A percentile compares a stretch with the other conserved stretches of the same genome.
These are phyloP conservation scores for Oxytropis ochrocephala DNA, from an alignment of 306 rosid genomes.

Conservation along the genomic window DNA sequence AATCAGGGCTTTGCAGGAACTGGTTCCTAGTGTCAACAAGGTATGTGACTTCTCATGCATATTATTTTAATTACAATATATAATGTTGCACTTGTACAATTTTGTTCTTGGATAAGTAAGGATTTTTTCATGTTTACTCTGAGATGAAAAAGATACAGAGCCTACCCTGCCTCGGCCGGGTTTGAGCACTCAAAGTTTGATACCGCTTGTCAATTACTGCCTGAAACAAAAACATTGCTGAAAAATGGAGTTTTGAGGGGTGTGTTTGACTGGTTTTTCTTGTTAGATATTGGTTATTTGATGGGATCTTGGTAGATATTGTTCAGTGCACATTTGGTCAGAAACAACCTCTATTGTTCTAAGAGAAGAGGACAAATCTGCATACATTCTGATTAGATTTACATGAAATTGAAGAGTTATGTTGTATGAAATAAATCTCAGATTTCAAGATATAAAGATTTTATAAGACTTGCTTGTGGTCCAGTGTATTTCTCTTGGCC, in stretches of 20 bases:
- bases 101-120: background rate
- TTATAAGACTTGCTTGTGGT: background rate
- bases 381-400: background rate
- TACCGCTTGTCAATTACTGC: background rate
- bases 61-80: background rate
- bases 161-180: background rate
- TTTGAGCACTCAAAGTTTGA: background rate
- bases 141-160: background rate
- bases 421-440: background rate
- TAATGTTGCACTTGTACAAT: constrained; percentile 4
- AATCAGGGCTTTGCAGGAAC: constrained; percentile 93
- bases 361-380: background rate
- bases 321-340: background rate
- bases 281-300: background rate
- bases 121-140: background rate
- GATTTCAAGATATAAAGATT: constrained; percentile 9
- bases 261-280: background rate
- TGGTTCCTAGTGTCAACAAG: constrained; percentile 96
- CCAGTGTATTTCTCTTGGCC: background rate
- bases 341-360: background rate
- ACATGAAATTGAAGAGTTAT: background rate
- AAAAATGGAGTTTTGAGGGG: background rate
- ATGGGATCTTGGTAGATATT: background rate
- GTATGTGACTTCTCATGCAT: constrained; percentile 30
- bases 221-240: background rate